Conservation (phyloP, 2,329 filamentous ascomycete species). For the Phyllosticta paracitricarpa region DNA sequence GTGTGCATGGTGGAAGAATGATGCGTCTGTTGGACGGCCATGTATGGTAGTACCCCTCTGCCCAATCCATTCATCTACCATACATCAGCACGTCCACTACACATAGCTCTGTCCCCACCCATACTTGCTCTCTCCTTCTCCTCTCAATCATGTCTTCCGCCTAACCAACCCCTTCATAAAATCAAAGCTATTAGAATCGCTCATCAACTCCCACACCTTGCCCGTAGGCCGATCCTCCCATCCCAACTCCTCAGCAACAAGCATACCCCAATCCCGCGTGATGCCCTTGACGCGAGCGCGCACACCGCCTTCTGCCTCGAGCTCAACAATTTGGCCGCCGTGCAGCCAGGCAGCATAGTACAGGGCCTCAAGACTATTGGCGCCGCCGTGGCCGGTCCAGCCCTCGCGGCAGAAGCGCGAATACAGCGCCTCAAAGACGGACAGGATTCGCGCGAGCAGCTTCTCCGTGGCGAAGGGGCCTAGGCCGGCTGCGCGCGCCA, state of each 20-base stretch:
- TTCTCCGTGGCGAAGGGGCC: slow-evolving; percentile 62
- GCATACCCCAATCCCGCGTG: slow-evolving; percentile 79
- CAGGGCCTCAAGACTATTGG: slow-evolving; percentile 38
- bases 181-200: slow-evolving; percentile 97
- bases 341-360: slow-evolving; percentile 22
- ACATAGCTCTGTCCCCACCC: not conserved
- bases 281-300: slow-evolving; percentile 75
- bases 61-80: too few relatives aligned
- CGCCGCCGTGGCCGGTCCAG: slow-evolving; percentile 55
- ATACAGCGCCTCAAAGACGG: slow-evolving; percentile 69
- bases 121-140: not conserved
- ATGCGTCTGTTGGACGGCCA: too few relatives aligned
- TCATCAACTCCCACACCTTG: slow-evolving; percentile 74
- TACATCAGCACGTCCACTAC: too few relatives aligned
- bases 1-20: too few relatives aligned
- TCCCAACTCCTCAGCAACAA: slow-evolving; percentile 75
- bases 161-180: slow-evolving; percentile 84
- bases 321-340: slow-evolving; percentile 55
- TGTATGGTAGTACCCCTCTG: too few relatives aligned
- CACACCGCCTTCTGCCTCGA: slow-evolving; percentile 70
- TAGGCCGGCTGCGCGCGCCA: slow-evolving; percentile 42
- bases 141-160: slow-evolving; percentile 52
- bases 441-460: slow-evolving; percentile 71
- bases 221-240: slow-evolving; percentile 65
- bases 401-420: slow-evolving; percentile 62